A percentile compares a stretch with the other conserved stretches of the same genome.
These are phyloP conservation scores for Entophlyctis luteolus DNA, from an alignment of 192 early-diverging fungal species.

Conservation along the genomic window DNA sequence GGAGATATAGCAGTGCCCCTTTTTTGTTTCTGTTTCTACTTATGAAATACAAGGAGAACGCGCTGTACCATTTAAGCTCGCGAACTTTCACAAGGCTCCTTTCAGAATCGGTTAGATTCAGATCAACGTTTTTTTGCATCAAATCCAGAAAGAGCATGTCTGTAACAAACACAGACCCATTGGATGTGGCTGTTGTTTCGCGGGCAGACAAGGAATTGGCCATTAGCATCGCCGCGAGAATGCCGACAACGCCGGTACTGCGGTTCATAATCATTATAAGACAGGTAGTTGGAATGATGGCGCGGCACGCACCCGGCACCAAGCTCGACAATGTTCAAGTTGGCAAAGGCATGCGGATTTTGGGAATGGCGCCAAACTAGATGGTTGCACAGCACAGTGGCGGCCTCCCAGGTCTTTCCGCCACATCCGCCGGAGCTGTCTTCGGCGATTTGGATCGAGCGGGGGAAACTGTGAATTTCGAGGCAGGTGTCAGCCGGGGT, in stretches of 20 bases:
- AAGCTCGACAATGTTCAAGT: constrained; percentile 34
- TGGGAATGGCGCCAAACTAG: constrained; percentile 3
- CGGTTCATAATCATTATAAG: constrained; percentile 32
- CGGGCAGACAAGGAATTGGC: background rate
- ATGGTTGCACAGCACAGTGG: constrained; percentile 39
- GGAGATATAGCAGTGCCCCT: constrained; percentile 34
- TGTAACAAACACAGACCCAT: constrained; percentile 39
- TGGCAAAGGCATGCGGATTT: constrained; percentile 7
- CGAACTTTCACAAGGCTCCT: constrained; percentile 10
- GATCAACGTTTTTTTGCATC: constrained; percentile 44
- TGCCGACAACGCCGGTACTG: constrained; percentile 50
- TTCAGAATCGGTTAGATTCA: constrained; percentile 31
- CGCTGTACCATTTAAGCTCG: constrained; percentile 23
- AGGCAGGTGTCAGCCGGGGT: too few species aligned
- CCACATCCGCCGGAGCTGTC: constrained; percentile 36
- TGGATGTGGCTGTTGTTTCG: background rate
- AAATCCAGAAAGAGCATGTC: constrained; percentile 50
- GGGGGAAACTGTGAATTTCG: too few species aligned
- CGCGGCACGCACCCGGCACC: constrained; percentile 33
- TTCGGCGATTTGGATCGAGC: constrained; percentile 13
- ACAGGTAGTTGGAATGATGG: background rate
- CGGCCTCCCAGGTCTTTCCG: constrained; percentile 51
- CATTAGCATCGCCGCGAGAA: constrained; percentile 38
- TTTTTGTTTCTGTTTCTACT: background rate
- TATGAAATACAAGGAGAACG: background rate